These are phyloP conservation scores for Arabidopsis suecica DNA, from an alignment of 345 rosid species.

Conservation along the genomic window DNA sequence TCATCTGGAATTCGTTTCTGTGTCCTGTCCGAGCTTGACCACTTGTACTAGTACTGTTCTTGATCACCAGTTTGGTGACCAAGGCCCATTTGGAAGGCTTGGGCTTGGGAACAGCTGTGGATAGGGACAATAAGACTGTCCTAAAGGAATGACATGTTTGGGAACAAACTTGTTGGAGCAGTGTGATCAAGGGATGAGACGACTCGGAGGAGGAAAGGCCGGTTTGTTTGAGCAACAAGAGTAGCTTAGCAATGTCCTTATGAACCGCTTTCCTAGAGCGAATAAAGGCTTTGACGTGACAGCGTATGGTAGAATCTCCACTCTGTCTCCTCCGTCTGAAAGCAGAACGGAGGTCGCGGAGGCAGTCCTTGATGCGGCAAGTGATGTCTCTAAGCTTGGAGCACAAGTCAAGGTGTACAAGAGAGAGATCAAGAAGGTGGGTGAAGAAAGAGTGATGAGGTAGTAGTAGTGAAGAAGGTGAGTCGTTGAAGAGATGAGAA, in stretches of 20 bases:
- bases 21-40: constrained; percentile 16
- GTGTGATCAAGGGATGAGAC: constrained; percentile 35
- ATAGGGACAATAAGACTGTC: constrained; percentile 51
- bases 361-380: constrained; percentile 50
- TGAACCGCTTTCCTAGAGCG: constrained; percentile 27
- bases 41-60: constrained; percentile 28
- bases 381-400: constrained; percentile 55
- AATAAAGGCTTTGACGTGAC: constrained; percentile 44
- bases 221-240: constrained; percentile 42
- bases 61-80: constrained; percentile 36
- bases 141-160: constrained; percentile 46
- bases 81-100: constrained; percentile 46
- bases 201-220: constrained; percentile 17
- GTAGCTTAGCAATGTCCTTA: constrained; percentile 36
- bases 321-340: constrained; percentile 58
- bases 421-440: constrained; percentile 43
- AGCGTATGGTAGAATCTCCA: constrained; percentile 49
- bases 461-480: constrained; percentile 36
- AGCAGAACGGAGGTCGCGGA: constrained; percentile 60
- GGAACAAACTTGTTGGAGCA: constrained; percentile 48
- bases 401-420: constrained; percentile 55
- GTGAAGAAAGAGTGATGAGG: constrained; percentile 43
- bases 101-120: constrained; percentile 44
- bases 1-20: constrained; percentile 50
- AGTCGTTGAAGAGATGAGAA: constrained; percentile 48